Evolutionary conservation across 139 green algal genomes (phyloP), one percentile per base, ranked within the genome.

Genomic region (Tetradesmus lagerheimii): DNA sequence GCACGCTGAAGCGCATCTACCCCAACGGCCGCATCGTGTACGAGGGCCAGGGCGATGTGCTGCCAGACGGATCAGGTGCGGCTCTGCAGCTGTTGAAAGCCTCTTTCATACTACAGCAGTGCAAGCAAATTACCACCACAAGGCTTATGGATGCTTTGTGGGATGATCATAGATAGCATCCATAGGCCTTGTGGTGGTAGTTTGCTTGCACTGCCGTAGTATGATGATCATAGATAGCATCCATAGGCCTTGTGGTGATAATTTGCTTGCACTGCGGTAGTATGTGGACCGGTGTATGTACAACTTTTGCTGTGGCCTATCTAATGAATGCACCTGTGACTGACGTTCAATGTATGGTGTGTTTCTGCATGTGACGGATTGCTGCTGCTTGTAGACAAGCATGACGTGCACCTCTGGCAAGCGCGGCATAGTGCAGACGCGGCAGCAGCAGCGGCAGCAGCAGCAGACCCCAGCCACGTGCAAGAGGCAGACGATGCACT

Each of bases 11-110:
- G 25, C 57, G 34, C 0, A 66, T 98, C 1, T 91, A 98, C 84
- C 75, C 91, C 64, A 99, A 99, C 71, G 97, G 97, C 1, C 92
- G 97, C 27, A 98, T 99, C 62, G 94, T 98, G 83, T 99, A 98
- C 34, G 77, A 91, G n/a, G 87, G 87, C 27, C 87, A 98, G 93
- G 95, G 93, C 0, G 89, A 96, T 31, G 85, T 98, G 9, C 45
- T 82, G 62, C 89, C 92, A 1, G 96, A 98, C 82, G 96, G 96
- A 27, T 94, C 87, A 81, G 78, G 87, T 89, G 89, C 9, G 88
- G 67, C 37, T 31, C 16, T 9, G 37, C 35, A 47, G 76, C 74
- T 38, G 34, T 15, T 80, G 74, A 34, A n/a, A 9, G 35, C 74
- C 35, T n/a, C n/a, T n/a, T n/a, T n/a, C n/a, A n/a, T n/a, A n/a